phyloP scores from a whole-genome alignment of 1,284 basidiomycete species.

The Cryptococcus depauperatus region DNA sequence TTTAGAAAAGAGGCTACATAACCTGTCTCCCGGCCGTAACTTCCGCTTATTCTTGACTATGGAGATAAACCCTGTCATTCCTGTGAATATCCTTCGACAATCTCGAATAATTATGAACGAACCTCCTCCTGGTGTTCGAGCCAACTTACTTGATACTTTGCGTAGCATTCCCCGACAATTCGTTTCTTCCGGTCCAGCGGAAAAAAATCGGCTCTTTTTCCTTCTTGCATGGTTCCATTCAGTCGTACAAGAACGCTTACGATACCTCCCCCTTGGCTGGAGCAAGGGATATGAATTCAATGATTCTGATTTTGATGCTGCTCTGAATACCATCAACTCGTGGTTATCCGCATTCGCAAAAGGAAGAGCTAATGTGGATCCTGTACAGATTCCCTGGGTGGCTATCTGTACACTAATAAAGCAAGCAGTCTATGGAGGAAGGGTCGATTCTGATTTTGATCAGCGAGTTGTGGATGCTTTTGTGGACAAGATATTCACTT shows the following conservation, averaged over 20 bases:
- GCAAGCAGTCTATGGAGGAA: constrained; percentile 88
- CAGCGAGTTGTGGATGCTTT: constrained; percentile 84
- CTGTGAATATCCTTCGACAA: constrained; percentile 89
- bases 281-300: constrained; percentile 95
- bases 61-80: constrained; percentile 77
- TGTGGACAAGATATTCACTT: constrained; percentile 78
- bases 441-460: constrained; percentile 89
- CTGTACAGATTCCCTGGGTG: constrained; percentile 82
- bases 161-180: constrained; percentile 61
- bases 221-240: constrained; percentile 98
- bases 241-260: constrained; percentile 86
- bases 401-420: constrained; percentile 83
- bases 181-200: constrained; percentile 64
- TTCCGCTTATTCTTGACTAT: constrained; percentile 96
- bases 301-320: constrained; percentile 91
- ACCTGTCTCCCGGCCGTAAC: constrained; percentile 71
- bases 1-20: constrained; percentile 92
- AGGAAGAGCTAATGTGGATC: constrained; percentile 82
- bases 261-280: constrained; percentile 91
- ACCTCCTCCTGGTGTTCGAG: constrained; percentile 88
- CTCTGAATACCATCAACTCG: constrained; percentile 78
- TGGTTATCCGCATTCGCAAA: constrained; percentile 76
- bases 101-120: constrained; percentile 96
- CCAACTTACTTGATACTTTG: constrained; percentile 86
- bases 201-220: constrained; percentile 86